Percentiles rank a stretch among this genome's conserved stretches.
phyloP scores from a whole-genome alignment of 257 asterid species.

The Solanum corneliomulleri region DNA sequence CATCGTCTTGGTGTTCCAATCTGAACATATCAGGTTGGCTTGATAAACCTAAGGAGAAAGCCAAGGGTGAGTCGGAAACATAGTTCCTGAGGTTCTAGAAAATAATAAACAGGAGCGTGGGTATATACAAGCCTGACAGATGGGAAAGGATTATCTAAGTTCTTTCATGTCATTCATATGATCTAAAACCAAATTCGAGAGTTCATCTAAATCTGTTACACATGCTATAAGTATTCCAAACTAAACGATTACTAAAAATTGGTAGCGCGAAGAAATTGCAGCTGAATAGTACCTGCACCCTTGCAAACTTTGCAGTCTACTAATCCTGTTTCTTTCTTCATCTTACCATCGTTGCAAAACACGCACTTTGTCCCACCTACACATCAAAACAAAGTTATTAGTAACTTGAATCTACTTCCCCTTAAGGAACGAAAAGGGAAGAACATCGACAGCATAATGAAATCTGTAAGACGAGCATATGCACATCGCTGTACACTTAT shows the following conservation, averaged over 20 bases:
- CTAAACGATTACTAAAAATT: neutral
- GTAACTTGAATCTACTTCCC: neutral
- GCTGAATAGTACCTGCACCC: constrained; percentile 59
- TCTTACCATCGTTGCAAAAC: constrained; percentile 79
- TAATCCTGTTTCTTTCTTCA: constrained; percentile 66
- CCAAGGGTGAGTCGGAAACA: neutral
- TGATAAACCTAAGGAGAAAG: neutral
- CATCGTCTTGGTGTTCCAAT: neutral
- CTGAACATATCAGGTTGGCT: neutral
- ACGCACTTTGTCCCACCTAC: constrained; percentile 95
- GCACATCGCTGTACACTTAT: neutral
- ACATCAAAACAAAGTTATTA: neutral
- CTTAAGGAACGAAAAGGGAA: neutral
- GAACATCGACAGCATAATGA: no score
- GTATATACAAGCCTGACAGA: neutral
- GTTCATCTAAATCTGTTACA: neutral
- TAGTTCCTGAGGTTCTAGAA: neutral
- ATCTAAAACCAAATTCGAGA: neutral
- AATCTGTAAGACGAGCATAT: neutral
- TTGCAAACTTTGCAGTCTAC: constrained; percentile 92
- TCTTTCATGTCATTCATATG: neutral
- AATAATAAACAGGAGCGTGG: neutral
- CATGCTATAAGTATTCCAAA: neutral
- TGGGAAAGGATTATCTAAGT: neutral
- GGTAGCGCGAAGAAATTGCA: neutral